Base-by-base conservation (phyloP, 306 rosid genomes). In the Prunus kanzakura region DNA sequence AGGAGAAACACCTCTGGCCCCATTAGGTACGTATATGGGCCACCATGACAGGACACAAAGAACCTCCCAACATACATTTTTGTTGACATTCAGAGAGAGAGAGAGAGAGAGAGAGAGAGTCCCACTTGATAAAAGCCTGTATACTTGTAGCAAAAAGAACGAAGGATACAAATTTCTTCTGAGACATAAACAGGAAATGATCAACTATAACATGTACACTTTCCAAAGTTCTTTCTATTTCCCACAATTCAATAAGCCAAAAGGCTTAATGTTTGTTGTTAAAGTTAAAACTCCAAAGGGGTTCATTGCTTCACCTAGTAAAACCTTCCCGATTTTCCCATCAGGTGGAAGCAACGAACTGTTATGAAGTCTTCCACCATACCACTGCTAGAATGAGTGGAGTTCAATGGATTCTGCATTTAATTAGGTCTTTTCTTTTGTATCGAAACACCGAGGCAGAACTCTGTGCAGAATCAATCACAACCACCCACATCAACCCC, bases 401-500 rank as follows among this genome's bases (percentile, higher is more conserved):
- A 27, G 38, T 2, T 49, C 35, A 27, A 41, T 3, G 47, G n/a
- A 32, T n/a, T 61, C 55, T 67, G 35, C 22, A 56, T 52, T 45
- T 8, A 11, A 11, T 23, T 57, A 43, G 55, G 60, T 45, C 18
- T 56, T 22, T 73, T 56, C 70, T 19, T 19, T 29, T 49, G 19
- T 22, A 38, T 54, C 14, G 67, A 67, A 47, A 58, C 29, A 4
- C n/a, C 1, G 9, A 41, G 11, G 46, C 13, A 15, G n/a, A 9
- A 55, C 62, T 27, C 14, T 8, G 55, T 27, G 60, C n/a, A 23
- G 12, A n/a, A 75, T 93, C 87, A 89, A 78, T 82, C 80, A 54
- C 65, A 65, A 72, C 83, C 64, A 69, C 81, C 61, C 75, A 93
- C 79, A 84, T 94, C 92, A 19, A 94, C 82, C 75, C 97, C 91